Conservation (phyloP, 768 basidiomycete species). For the Crucibulum laeve region DNA sequence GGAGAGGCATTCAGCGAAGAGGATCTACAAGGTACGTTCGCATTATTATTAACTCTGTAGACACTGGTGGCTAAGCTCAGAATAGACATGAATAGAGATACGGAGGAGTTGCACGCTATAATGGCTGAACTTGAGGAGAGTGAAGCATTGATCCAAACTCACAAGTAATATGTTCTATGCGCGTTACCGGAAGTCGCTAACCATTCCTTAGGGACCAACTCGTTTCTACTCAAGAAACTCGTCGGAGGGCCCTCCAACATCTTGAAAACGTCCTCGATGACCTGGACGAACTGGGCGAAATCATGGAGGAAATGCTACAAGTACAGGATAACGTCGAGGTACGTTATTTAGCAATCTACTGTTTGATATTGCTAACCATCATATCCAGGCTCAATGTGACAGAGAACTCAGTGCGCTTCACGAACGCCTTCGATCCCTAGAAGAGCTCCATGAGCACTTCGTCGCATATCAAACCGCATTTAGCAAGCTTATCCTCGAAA, state of each 20-base stretch:
- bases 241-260: constrained; percentile 44
- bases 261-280: constrained; percentile 52
- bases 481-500: constrained; percentile 68
- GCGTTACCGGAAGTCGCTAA: constrained; percentile 1
- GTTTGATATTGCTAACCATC: not conserved
- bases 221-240: constrained; percentile 32
- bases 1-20: constrained; percentile 65
- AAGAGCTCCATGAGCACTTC: constrained; percentile 62
- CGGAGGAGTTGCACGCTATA: constrained; percentile 71
- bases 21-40: constrained; percentile 62
- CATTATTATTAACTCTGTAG: not conserved
- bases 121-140: constrained; percentile 68
- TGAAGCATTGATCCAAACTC: constrained; percentile 48
- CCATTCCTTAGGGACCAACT: constrained; percentile 43
- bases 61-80: not conserved
- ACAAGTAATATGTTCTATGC: constrained; percentile 35
- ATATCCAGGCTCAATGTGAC: constrained; percentile 41
- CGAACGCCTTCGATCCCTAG: constrained; percentile 55
- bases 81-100: constrained; percentile 78
- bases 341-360: constrained; percentile 5
- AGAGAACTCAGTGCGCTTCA: constrained; percentile 54
- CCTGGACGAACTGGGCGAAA: constrained; percentile 73
- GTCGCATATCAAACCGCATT: constrained; percentile 71
- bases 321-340: constrained; percentile 71
- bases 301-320: constrained; percentile 74